Conservation (phyloP, 2,329 filamentous ascomycete species). For the Hypomyces perniciosus region DNA sequence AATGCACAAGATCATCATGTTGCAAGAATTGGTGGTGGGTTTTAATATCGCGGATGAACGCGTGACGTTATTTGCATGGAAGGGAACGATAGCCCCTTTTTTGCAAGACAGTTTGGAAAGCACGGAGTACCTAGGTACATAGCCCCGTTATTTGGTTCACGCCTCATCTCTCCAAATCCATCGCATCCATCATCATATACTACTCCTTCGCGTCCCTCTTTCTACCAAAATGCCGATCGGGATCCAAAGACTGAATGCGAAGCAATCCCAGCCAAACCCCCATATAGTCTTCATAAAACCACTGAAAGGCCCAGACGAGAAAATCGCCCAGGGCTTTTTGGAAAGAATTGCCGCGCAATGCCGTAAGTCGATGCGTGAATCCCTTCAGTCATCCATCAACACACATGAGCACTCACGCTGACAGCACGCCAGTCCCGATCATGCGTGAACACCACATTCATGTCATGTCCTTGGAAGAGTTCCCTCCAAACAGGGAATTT, state of each 20-base stretch:
- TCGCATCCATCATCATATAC: not conserved
- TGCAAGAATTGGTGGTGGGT: no score
- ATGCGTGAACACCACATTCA: constrained; percentile 61
- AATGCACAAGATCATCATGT: no score
- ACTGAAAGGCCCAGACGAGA: constrained; percentile 57
- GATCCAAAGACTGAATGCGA: constrained; percentile 73
- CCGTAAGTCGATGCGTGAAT: constrained; percentile 34
- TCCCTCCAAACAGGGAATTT: constrained; percentile 74
- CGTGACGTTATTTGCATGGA: no score
- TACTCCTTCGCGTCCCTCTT: not conserved
- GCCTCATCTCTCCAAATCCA: not conserved
- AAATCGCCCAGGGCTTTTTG: constrained; percentile 62
- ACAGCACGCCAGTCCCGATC: constrained; percentile 48
- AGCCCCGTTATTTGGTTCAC: no score
- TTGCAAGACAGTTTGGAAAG: no score
- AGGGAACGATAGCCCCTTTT: no score
- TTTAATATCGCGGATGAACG: no score
- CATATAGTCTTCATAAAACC: constrained; percentile 83
- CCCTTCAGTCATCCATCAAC: not conserved
- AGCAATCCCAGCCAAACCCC: constrained; percentile 66
- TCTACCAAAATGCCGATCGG: constrained; percentile 61
- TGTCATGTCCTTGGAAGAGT: constrained; percentile 71
- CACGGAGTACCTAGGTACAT: no score
- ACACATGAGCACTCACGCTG: not conserved
- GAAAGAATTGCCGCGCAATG: constrained; percentile 78